These are phyloP conservation scores for Trichoderma afroharzianum DNA, from an alignment of 2,329 filamentous ascomycete species.

Conservation along the genomic window DNA sequence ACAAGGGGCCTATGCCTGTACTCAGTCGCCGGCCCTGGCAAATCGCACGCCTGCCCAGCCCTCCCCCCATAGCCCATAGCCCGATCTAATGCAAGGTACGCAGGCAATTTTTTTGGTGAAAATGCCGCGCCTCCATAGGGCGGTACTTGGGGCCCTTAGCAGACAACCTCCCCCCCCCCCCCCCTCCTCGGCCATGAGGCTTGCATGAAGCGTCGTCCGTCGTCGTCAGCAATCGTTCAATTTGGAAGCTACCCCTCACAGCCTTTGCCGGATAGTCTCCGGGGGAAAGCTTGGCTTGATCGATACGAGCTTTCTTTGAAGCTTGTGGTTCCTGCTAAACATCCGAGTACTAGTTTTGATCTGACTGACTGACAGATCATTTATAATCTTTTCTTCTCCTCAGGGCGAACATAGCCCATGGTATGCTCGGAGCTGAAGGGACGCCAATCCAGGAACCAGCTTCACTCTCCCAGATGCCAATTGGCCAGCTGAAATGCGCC, in stretches of 20 bases:
- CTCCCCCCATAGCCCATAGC: neutral
- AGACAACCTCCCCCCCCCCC: neutral
- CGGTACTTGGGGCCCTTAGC: neutral
- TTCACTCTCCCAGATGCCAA: neutral
- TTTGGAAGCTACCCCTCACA: neutral
- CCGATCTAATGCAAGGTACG: constrained; percentile 18
- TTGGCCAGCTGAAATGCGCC: neutral
- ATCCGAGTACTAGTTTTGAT: neutral
- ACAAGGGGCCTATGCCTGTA: neutral
- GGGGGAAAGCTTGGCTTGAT: neutral
- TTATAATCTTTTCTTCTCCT: neutral
- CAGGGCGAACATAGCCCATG: neutral
- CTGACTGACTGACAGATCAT: neutral
- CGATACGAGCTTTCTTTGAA: neutral
- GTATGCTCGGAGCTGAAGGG: neutral
- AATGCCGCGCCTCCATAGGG: constrained; percentile 10
- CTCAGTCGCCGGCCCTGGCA: neutral
- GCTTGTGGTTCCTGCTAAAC: neutral
- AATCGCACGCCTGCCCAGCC: constrained; percentile 12
- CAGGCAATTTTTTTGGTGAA: neutral
- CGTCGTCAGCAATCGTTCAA: constrained; percentile 1
- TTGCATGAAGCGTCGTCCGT: constrained; percentile 14
- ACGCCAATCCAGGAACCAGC: neutral
- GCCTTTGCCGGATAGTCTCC: neutral
- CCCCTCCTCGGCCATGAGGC: neutral